These are phyloP conservation scores for Fonsecaea multimorphosa DNA, from an alignment of 2,329 filamentous ascomycete species.

Conservation along the genomic window DNA sequence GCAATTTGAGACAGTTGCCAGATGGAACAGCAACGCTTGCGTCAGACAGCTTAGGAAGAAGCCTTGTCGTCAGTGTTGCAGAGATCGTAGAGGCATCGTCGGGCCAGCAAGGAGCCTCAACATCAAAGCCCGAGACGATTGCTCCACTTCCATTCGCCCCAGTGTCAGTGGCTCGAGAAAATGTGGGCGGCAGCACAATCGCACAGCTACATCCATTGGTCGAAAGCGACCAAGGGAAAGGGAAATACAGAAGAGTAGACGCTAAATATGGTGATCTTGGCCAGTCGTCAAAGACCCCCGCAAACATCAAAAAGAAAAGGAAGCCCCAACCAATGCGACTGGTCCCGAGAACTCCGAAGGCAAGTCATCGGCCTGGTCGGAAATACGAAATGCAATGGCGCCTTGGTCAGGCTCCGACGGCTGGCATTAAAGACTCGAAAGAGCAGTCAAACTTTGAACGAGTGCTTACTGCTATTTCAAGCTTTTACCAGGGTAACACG, in stretches of 20 bases:
- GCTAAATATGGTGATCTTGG: neutral
- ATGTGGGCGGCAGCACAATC: too few relatives aligned
- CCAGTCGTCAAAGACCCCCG: neutral
- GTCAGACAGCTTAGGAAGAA: neutral
- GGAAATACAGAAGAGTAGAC: neutral
- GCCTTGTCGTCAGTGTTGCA: neutral
- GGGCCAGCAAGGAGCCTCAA: neutral
- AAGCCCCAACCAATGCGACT: slow-evolving; percentile 49
- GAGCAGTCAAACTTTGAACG: slow-evolving; percentile 16
- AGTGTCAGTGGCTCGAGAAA: neutral
- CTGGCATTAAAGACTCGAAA: slow-evolving; percentile 4
- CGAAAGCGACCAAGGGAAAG: neutral
- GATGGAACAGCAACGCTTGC: neutral
- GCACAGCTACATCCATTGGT: neutral
- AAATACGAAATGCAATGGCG: slow-evolving; percentile 23
- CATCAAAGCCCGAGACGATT: neutral
- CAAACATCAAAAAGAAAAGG: slow-evolving; percentile 67
- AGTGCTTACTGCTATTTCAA: slow-evolving; percentile 9
- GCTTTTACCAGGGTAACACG: slow-evolving; percentile 17
- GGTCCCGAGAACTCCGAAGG: slow-evolving; percentile 45
- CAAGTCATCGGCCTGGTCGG: slow-evolving; percentile 16
- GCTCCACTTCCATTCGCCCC: neutral
- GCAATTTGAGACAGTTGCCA: neutral
- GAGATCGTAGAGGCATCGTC: neutral
- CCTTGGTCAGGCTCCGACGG: slow-evolving; percentile 22